These are phyloP conservation scores for Salix udensis DNA, from an alignment of 345 rosid species.

Conservation along the genomic window DNA sequence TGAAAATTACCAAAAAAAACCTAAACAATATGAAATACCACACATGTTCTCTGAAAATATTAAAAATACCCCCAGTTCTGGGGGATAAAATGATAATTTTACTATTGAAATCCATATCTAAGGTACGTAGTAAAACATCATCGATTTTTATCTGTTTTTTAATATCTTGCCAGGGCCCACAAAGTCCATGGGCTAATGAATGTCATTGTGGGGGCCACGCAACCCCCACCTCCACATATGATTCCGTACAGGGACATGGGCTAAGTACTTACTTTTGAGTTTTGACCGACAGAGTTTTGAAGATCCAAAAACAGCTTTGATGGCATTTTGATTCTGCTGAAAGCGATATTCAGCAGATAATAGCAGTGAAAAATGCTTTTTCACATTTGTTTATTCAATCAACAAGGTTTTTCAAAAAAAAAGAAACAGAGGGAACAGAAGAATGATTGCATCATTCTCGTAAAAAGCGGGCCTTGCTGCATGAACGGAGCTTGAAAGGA, in stretches of 20 bases:
- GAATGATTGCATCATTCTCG: slow-evolving; percentile 37
- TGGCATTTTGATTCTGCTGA: background rate
- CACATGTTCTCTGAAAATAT: too few relatives aligned
- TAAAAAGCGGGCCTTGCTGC: slow-evolving; percentile 23
- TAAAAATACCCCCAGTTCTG: accelerated
- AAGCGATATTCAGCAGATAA: background rate
- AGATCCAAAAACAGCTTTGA: slow-evolving; percentile 8
- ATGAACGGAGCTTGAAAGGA: background rate
- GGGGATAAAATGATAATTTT: too few relatives aligned
- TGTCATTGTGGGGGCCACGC: slow-evolving; percentile 12
- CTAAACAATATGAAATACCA: too few relatives aligned
- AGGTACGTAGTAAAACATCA: too few relatives aligned
- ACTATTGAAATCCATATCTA: too few relatives aligned
- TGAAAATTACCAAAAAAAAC: too few relatives aligned
- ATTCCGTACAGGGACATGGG: slow-evolving; percentile 19
- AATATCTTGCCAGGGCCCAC: slow-evolving; percentile 5
- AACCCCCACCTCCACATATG: background rate
- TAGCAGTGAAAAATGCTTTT: background rate
- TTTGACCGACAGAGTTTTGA: background rate
- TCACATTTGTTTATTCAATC: background rate
- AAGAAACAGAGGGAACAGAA: background rate
- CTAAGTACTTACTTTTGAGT: background rate
- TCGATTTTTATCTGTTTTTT: too few relatives aligned
- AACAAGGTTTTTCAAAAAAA: background rate
- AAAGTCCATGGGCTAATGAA: slow-evolving; percentile 20